These are phyloP conservation scores for Aureobasidium sp. DNA, from an alignment of 2,329 filamentous ascomycete species.

Conservation along the genomic window DNA sequence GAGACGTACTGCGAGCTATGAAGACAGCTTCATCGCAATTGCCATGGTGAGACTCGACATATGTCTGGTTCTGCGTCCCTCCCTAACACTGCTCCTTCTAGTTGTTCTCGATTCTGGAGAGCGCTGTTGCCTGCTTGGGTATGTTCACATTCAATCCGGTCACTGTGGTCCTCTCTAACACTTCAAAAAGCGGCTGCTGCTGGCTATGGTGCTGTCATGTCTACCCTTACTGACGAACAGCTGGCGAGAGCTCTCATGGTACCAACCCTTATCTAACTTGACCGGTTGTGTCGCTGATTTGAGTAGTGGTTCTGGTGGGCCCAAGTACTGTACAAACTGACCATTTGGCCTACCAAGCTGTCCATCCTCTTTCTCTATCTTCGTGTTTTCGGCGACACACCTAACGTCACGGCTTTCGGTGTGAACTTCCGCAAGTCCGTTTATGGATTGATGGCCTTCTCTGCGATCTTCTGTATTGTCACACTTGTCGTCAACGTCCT, in stretches of 20 bases:
- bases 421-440: slow-evolving; percentile 24
- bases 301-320: slow-evolving; percentile 14
- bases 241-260: slow-evolving; percentile 8
- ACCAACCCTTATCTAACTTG: background rate
- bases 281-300: background rate
- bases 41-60: background rate
- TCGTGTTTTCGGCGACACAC: slow-evolving; percentile 39
- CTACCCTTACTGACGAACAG: background rate
- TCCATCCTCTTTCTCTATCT: slow-evolving; percentile 15
- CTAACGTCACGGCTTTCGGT: slow-evolving; percentile 37
- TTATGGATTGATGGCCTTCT: slow-evolving; percentile 23
- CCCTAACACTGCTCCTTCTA: background rate
- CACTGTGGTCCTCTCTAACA: background rate
- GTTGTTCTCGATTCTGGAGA: slow-evolving; percentile 9
- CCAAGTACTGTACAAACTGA: slow-evolving; percentile 12
- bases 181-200: background rate
- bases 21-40: slow-evolving; percentile 9
- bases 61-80: background rate
- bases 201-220: slow-evolving; percentile 2
- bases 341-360: slow-evolving; percentile 15
- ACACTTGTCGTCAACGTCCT: slow-evolving; percentile 29
- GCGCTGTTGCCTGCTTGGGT: slow-evolving; percentile 4
- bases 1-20: slow-evolving; percentile 1
- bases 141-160: background rate
- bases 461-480: slow-evolving; percentile 25